Evolutionary conservation across 768 basidiomycete species (phyloP), one percentile per base, ranked within the genome.

Genomic region (Naganishia kalamii): DNA sequence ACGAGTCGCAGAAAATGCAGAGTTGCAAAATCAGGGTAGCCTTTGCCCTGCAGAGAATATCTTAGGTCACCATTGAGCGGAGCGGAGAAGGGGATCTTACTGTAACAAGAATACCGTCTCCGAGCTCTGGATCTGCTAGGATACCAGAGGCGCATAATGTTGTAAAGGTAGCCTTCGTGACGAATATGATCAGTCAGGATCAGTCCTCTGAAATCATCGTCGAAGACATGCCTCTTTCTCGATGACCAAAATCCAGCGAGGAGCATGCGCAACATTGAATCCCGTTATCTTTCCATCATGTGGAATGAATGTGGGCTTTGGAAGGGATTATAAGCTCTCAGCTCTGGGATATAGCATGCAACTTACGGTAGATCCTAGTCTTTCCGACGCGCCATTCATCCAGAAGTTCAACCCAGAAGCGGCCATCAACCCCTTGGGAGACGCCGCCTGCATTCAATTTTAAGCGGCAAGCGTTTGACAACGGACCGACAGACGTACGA

Each of bases 21-120:
- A 0, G 96, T 94, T 2, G 92, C 88, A 4, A 96, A 78, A 74
- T 99, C 96, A 0, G 96, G 96, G 78, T 94, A 98, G 2, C 96
- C 96, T 75, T 96, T 98, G 0, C 96, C 96, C 92, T 96, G 70
- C 1, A 33, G 32, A 13, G 32, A 19, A 43, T 5, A 17, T 4
- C 29, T 6, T 6, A 19, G 1, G 19, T 57, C 23, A 33, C 11
- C 23, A 40, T 44, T 7, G 3, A 21, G 11, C 23, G 11, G 19
- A 4, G 12, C 6, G 23, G 8, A 40, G 15, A 4, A 27, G 46
- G 13, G 1, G 23, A 40, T 8, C 44, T 65, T 32, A 60, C 49
- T 10, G 73, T 73, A 32, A 75, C 33, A 13, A 76, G 32, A 15
- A 76, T 44, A 0, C 72, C 70, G 0, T 54, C n/a, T 7, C 54